Conservation (phyloP, 2,329 filamentous ascomycete genomes). For the Ceratocystis ficicola region DNA sequence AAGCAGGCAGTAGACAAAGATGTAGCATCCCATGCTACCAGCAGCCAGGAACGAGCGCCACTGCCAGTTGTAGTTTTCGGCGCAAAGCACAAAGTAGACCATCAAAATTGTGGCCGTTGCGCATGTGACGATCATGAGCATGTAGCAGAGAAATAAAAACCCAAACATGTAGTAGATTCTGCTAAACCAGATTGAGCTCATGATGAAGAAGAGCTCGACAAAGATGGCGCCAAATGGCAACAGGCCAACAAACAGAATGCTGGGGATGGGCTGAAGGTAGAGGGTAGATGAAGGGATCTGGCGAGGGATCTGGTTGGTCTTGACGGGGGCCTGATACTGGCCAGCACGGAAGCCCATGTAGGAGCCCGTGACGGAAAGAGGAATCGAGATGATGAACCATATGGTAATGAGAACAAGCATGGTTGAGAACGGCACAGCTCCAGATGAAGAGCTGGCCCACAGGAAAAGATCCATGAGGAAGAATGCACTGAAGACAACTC, state of each 20-base stretch:
- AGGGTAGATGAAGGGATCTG: slow-evolving; percentile 79
- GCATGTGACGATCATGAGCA: slow-evolving; percentile 90
- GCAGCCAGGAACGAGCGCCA: slow-evolving; percentile 91
- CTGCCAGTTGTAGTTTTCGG: slow-evolving; percentile 98
- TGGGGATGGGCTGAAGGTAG: slow-evolving; percentile 77
- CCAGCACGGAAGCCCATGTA: slow-evolving; percentile 80
- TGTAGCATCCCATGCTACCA: slow-evolving; percentile 80
- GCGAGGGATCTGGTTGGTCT: slow-evolving; percentile 94
- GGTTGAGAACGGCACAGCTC: slow-evolving; percentile 88
- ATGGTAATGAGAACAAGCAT: slow-evolving; percentile 90
- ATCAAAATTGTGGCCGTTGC: slow-evolving; percentile 85
- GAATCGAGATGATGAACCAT: slow-evolving; percentile 95
- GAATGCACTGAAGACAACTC: slow-evolving; percentile 73
- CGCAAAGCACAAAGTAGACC: slow-evolving; percentile 91
- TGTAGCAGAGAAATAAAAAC: slow-evolving; percentile 95
- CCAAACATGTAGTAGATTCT: slow-evolving; percentile 99
- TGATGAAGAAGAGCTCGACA: slow-evolving; percentile 97
- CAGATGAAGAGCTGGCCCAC: slow-evolving; percentile 83
- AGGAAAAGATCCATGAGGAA: slow-evolving; percentile 94
- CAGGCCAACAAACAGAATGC: slow-evolving; percentile 82
- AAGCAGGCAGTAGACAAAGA: slow-evolving; percentile 80
- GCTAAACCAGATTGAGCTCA: slow-evolving; percentile 97
- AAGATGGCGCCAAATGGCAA: slow-evolving; percentile 95
- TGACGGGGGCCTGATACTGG: slow-evolving; percentile 65
- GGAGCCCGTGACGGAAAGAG: slow-evolving; percentile 76